phyloP scores from a whole-genome alignment of 768 basidiomycete species.

The Lactarius psammicola region DNA sequence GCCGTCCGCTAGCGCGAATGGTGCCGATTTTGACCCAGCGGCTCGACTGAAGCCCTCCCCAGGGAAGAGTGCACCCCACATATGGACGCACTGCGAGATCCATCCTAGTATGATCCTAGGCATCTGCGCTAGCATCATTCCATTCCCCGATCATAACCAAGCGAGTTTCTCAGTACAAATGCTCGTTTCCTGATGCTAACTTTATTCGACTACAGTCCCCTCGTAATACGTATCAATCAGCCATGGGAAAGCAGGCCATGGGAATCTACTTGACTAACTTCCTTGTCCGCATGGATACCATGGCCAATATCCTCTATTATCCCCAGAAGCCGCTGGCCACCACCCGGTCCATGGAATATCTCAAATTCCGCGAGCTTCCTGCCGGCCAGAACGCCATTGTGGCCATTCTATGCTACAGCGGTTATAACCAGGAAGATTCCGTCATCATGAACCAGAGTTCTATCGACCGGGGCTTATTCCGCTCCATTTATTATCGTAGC shows the following conservation, averaged over 20 bases:
- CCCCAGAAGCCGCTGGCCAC: slow-evolving; percentile 99
- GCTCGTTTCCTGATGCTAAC: slow-evolving; percentile 6
- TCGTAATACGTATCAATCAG: slow-evolving; percentile 99
- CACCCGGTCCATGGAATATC: slow-evolving; percentile 98
- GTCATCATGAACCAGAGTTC: slow-evolving; percentile 99
- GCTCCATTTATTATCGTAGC: slow-evolving; percentile 97
- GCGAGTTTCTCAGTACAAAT: slow-evolving; percentile 44
- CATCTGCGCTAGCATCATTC: slow-evolving; percentile 98
- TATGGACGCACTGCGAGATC: slow-evolving; percentile 99
- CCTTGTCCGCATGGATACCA: slow-evolving; percentile 98
- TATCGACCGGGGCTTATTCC: slow-evolving; percentile 96
- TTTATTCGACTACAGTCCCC: slow-evolving; percentile 66
- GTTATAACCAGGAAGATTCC: slow-evolving; percentile 99
- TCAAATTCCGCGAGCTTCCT: slow-evolving; percentile 97
- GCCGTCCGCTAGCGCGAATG: slow-evolving; percentile 51
- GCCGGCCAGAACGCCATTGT: slow-evolving; percentile 99
- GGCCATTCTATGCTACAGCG: slow-evolving; percentile 97
- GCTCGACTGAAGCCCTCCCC: slow-evolving; percentile 72
- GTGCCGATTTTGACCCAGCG: slow-evolving; percentile 79
- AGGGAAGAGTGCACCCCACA: slow-evolving; percentile 70
- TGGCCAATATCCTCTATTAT: slow-evolving; percentile 99
- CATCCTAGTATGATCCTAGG: slow-evolving; percentile 99
- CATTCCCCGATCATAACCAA: slow-evolving; percentile 99
- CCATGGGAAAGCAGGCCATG: slow-evolving; percentile 99
- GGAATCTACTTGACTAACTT: slow-evolving; percentile 98